A percentile compares a stretch with the other conserved stretches of the same genome.
Conservation (phyloP, 2,329 filamentous ascomycete species). For the Penicillium olsonii region DNA sequence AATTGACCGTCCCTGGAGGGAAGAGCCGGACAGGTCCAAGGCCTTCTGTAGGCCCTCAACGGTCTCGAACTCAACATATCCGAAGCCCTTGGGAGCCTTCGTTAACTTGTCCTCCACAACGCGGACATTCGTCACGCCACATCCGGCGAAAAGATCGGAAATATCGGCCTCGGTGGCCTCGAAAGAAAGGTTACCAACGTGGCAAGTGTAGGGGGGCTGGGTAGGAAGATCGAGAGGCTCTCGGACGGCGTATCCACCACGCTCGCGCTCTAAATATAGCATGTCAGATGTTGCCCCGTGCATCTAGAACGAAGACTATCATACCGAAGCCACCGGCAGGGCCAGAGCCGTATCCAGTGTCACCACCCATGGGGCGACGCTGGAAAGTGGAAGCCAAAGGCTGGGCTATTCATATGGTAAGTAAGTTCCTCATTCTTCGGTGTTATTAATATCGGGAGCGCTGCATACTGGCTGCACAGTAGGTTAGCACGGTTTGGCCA, state of each 20-base stretch:
- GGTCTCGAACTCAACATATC: constrained; percentile 90
- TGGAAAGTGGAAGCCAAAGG: constrained; percentile 50
- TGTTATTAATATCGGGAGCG: constrained; percentile 4
- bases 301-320: constrained; percentile 1
- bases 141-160: constrained; percentile 79
- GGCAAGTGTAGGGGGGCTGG: constrained; percentile 91
- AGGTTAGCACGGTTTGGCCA: constrained; percentile 15
- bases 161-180: constrained; percentile 84
- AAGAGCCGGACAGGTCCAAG: constrained; percentile 75
- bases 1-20: constrained; percentile 85
- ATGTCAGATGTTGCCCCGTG: constrained; percentile 14
- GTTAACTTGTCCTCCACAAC: constrained; percentile 97
- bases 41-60: constrained; percentile 91
- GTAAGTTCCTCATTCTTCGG: constrained; percentile 6
- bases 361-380: constrained; percentile 50
- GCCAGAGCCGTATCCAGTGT: constrained; percentile 37
- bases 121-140: constrained; percentile 84
- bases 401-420: constrained; percentile 35
- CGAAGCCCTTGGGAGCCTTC: constrained; percentile 94
- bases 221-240: constrained; percentile 84
- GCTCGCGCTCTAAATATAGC: constrained; percentile 35
- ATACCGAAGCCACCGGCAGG: constrained; percentile 31
- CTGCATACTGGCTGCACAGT: constrained; percentile 35
- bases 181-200: constrained; percentile 95
- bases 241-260: constrained; percentile 44